phyloP scores from a whole-genome alignment of 148 eudicot genomes.

The Camellia lanceoleosa region DNA sequence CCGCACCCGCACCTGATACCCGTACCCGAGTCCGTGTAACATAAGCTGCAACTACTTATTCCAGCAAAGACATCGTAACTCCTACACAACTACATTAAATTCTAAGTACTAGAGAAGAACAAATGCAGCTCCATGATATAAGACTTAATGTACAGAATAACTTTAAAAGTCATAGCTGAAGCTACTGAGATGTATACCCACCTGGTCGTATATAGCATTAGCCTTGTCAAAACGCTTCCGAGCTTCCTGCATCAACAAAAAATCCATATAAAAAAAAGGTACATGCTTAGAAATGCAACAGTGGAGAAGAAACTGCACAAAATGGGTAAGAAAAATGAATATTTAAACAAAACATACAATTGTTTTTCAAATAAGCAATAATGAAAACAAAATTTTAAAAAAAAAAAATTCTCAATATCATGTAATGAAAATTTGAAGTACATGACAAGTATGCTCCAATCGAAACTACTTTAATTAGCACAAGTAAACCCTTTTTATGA shows the following conservation, averaged over 20 bases:
- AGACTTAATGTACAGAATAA: neutral
- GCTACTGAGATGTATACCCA: constrained; percentile 15
- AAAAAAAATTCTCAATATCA: neutral
- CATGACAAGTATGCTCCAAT: neutral
- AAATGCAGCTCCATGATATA: neutral
- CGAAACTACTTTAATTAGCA: neutral
- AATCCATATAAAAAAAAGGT: constrained; percentile 12
- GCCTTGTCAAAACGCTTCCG: constrained; percentile 95
- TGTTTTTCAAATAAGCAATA: neutral
- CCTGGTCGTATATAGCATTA: constrained; percentile 72
- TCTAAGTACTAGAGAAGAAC: neutral
- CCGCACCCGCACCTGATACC: too few species aligned
- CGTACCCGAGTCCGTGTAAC: too few species aligned
- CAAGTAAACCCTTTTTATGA: neutral
- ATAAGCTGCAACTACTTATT: too few species aligned
- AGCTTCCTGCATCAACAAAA: constrained; percentile 65
- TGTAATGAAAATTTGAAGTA: neutral
- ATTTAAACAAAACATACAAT: neutral
- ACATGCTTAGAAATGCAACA: constrained; percentile 16
- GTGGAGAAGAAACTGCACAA: neutral
- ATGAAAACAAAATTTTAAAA: neutral
- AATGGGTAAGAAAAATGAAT: neutral
- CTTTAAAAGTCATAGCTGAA: neutral
- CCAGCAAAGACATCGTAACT: neutral
- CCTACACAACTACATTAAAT: constrained; percentile 1